These are phyloP conservation scores for Cutaneotrichosporon mucoides DNA, from an alignment of 1,284 basidiomycete species.

Conservation along the genomic window DNA sequence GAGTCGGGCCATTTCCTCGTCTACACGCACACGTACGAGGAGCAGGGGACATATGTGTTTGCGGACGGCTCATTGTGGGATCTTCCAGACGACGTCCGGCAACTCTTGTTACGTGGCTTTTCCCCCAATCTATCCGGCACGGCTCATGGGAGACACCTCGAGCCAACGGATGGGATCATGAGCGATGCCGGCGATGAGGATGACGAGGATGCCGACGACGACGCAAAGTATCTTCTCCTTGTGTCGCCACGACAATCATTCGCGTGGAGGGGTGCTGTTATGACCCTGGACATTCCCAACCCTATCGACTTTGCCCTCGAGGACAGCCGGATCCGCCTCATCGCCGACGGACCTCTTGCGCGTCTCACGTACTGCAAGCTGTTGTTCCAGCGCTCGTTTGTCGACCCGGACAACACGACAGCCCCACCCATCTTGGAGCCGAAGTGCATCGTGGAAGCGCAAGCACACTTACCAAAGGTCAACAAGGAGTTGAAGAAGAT, in stretches of 20 bases:
- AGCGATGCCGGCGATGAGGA: slow-evolving; percentile 53
- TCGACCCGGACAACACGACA: slow-evolving; percentile 34
- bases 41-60: slow-evolving; percentile 89
- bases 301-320: slow-evolving; percentile 72
- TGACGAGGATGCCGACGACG: slow-evolving; percentile 48
- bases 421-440: slow-evolving; percentile 38
- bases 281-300: slow-evolving; percentile 58
- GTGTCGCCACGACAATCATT: slow-evolving; percentile 83
- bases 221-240: slow-evolving; percentile 70
- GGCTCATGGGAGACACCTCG: neutral
- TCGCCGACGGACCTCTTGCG: slow-evolving; percentile 80
- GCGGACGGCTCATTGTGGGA: slow-evolving; percentile 79
- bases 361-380: slow-evolving; percentile 75
- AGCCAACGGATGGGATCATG: slow-evolving; percentile 55
- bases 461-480: slow-evolving; percentile 85
- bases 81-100: slow-evolving; percentile 72
- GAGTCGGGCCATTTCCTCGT: slow-evolving; percentile 91
- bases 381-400: slow-evolving; percentile 66
- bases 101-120: slow-evolving; percentile 81
- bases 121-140: slow-evolving; percentile 37
- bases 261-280: slow-evolving; percentile 85
- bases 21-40: slow-evolving; percentile 83
- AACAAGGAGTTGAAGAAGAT: slow-evolving; percentile 90
- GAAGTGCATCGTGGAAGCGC: slow-evolving; percentile 65
- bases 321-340: slow-evolving; percentile 75